Evolutionary conservation across 768 basidiomycete genomes (phyloP), one percentile per base, ranked within the genome.

Genomic region (Asterophora lycoperdoides): DNA sequence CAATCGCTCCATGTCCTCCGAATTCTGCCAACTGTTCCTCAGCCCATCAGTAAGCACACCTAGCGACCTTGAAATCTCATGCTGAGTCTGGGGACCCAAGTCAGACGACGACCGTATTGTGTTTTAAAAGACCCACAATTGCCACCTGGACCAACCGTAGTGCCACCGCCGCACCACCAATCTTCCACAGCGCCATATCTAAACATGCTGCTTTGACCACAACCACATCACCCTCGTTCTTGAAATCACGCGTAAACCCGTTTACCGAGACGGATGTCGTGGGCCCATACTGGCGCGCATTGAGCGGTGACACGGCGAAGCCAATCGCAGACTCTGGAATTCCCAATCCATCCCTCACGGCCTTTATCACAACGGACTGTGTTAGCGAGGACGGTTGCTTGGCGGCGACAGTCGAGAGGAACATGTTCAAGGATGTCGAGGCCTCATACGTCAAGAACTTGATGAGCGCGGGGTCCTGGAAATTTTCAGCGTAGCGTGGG

Each of bases 1-100:
- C 46, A 93, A 68, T 29, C 85, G 75, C 61, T 95, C 93, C 85
- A 94, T 92, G 56, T 96, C 94, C 61, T 94, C 93, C 30, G 89
- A 93, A 59, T 91, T 92, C 58, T 89, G 81, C 94, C 94, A 97
- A 57, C 81, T 89, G 56, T 87, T 84, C 54, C 80, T 80, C 38
- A 96, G 63, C 2, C 86, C 80, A 56, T 94, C 91, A 8, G 80
- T 77, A 17, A 95, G 65, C 20, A 93, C 79, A 3, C 82, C 71
- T 5, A 93, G 64, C 0, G 89, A 77, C 13, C 84, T 71, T 0
- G 86, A 87, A 2, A 95, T 57, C 56, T 93, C 90, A 52, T 89
- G 87, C 0, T 83, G 67, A 0, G 81, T 89, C 85, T 91, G 34
- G 23, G 17, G 17, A 56, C 34, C 9, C 33, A 33, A 19, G 23